These are phyloP conservation scores for Yamadazyma atlantica DNA, from an alignment of 1,139 yeast species.

Conservation along the genomic window DNA sequence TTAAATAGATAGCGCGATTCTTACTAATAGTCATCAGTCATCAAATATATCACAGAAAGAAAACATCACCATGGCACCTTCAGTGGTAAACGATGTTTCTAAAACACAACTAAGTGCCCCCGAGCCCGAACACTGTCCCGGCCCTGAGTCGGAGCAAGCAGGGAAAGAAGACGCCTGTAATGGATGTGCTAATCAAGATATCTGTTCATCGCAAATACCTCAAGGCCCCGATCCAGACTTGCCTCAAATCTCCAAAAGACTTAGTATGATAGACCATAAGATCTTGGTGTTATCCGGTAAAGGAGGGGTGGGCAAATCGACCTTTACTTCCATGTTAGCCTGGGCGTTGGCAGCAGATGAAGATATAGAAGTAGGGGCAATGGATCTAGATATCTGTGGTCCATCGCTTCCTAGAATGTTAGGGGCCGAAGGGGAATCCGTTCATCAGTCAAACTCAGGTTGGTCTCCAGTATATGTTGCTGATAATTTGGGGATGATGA, in stretches of 20 bases:
- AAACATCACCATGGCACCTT: constrained; percentile 26
- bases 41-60: neutral
- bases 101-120: constrained; percentile 45
- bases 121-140: constrained; percentile 97
- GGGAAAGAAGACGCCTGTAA: constrained; percentile 92
- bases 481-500: constrained; percentile 93
- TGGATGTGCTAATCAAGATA: constrained; percentile 92
- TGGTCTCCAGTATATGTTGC: constrained; percentile 97
- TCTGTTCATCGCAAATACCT: constrained; percentile 80
- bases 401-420: constrained; percentile 95
- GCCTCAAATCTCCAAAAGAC: constrained; percentile 68
- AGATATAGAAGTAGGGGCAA: constrained; percentile 85
- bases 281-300: constrained; percentile 87
- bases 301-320: constrained; percentile 75
- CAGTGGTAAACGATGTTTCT: constrained; percentile 15
- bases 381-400: constrained; percentile 97
- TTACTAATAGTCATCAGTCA: constrained; percentile 1
- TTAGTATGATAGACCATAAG: constrained; percentile 74
- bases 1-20: no score
- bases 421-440: constrained; percentile 84
- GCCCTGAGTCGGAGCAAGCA: constrained; percentile 91
- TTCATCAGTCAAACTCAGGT: constrained; percentile 88
- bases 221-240: constrained; percentile 96
- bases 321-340: constrained; percentile 89
- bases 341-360: constrained; percentile 96